These are phyloP conservation scores for Paraurostyla sp. DNA, from an alignment of 73 alveolate species.

Conservation along the genomic window DNA sequence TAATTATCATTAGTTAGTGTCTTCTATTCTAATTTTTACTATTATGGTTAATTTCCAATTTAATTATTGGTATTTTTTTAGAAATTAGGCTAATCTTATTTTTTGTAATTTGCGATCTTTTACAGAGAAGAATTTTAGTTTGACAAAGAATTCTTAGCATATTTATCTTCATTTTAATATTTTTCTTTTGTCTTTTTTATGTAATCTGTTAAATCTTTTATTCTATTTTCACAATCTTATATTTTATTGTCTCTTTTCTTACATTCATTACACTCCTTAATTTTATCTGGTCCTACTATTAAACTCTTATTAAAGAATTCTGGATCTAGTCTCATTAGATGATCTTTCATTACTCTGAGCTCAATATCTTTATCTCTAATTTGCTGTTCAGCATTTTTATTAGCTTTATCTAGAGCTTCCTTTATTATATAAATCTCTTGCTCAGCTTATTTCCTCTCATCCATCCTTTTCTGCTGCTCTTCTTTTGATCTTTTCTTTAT, in stretches of 20 bases:
- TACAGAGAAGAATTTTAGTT: too few species aligned
- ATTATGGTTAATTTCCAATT: too few species aligned
- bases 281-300: neutral
- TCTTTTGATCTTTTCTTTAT: conserved; percentile 48
- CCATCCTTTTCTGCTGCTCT: conserved; percentile 18
- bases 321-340: neutral
- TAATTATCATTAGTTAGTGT: too few species aligned
- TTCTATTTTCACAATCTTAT: conserved; percentile 32
- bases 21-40: too few species aligned
- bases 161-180: too few species aligned
- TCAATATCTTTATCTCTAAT: conserved; percentile 45
- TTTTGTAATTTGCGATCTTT: too few species aligned
- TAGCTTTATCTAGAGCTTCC: neutral
- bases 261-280: conserved; percentile 46
- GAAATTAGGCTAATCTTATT: too few species aligned
- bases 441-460: conserved; percentile 20
- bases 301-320: neutral
- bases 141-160: too few species aligned
- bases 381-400: neutral
- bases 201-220: conserved; percentile 15
- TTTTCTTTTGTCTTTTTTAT: conserved; percentile 22
- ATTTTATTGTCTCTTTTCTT: conserved; percentile 11
- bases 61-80: too few species aligned
- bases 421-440: neutral
- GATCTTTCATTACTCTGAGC: conserved; percentile 25